Evolutionary conservation across 2,329 filamentous ascomycete genomes (phyloP), one percentile per base, ranked within the genome.

Genomic region (Hymenotorrendiella dingleyae): DNA sequence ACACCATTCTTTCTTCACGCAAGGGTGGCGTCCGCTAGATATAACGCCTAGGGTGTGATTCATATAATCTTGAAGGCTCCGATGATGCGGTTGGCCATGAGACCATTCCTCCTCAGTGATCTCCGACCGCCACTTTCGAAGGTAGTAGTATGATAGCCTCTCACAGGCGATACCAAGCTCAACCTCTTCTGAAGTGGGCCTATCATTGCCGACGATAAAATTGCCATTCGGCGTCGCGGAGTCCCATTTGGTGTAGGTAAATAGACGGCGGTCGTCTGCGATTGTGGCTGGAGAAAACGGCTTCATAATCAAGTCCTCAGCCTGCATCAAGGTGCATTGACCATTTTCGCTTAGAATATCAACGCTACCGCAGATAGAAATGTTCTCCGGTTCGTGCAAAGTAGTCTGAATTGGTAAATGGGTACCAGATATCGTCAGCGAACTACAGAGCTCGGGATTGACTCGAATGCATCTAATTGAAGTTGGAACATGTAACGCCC

Each of bases 401-500:
- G 43, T 32, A 24, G 22, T 40, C 16, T 40, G 24, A 12, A 45
- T 21, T 29, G 42, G 27, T 22, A 45, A 37, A 27, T 26, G 34
- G 29, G 16, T 37, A 41, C 34, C 2, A 29, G 36, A 12, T 22
- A 42, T 23, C 14, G 20, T 8, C 20, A 30, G 40, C 40, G 9
- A 40, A 28, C 38, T 22, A 19, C 42, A 50, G 11, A 45, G 28
- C 9, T 27, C 33, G 10, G 50, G 50, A 33, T 58, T 58, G 21
- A 59, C 41, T 2, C 42, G 36, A 34, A 59, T 49, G 9, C 36
- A 14, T 12, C 36, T 16, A 24, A 59, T 53, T 4, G 20, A 20
- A 6, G 48, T 54, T 20, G 56, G 57, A 4, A 60, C 35, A 20
- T 51, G 46, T 4, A 57, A 16, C 8, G 48, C 43, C 45, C 47